These are phyloP conservation scores for Bigelowiella natans DNA, from an alignment of 78 protist species.

Conservation along the genomic window DNA sequence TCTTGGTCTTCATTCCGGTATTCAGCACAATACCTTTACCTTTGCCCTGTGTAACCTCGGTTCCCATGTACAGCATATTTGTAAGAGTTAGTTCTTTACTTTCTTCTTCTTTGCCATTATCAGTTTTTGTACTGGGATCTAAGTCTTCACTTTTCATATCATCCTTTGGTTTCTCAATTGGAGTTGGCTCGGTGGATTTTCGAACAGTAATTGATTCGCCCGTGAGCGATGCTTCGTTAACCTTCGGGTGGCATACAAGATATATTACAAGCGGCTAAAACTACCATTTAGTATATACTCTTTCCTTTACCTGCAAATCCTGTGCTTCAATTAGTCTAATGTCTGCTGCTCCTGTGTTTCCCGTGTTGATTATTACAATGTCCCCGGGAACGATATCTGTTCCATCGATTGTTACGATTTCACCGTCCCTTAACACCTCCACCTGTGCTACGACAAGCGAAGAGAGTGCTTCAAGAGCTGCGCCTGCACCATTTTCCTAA, in stretches of 20 bases:
- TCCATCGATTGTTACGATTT: not conserved
- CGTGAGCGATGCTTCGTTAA: too few relatives aligned
- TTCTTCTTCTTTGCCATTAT: not conserved
- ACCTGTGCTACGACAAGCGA: not conserved
- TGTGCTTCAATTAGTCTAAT: not conserved
- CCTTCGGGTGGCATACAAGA: too few relatives aligned
- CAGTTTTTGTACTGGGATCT: too few relatives aligned
- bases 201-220: not conserved
- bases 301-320: not conserved
- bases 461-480: not conserved
- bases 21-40: not conserved
- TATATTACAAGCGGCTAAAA: too few relatives aligned
- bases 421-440: not conserved
- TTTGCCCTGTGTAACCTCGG: not conserved
- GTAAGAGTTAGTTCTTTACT: not conserved
- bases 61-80: not conserved
- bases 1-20: not conserved
- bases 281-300: too few relatives aligned
- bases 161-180: too few relatives aligned
- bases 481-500: not conserved
- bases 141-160: too few relatives aligned
- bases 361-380: not conserved
- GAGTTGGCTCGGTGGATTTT: too few relatives aligned
- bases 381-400: not conserved
- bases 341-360: not conserved